Conservation (phyloP, 768 basidiomycete genomes). For the Mycena polygramma region DNA sequence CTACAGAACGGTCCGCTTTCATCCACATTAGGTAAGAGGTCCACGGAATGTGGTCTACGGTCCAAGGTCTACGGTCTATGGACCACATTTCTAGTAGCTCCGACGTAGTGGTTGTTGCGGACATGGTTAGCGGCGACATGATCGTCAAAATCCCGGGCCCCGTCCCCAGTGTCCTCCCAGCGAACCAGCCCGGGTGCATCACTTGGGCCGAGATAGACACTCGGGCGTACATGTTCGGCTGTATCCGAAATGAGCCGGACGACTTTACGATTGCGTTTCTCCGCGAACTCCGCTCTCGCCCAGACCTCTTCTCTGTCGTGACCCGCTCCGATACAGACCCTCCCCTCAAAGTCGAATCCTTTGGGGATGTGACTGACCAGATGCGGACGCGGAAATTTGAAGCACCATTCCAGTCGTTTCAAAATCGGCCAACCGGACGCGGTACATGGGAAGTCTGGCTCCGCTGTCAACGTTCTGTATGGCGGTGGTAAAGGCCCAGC, state of each 20-base stretch:
- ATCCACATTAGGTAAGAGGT: too few species aligned
- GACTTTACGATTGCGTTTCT: constrained; percentile 45
- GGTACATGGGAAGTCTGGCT: constrained; percentile 31
- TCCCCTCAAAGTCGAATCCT: constrained; percentile 38
- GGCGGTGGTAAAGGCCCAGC: constrained; percentile 16
- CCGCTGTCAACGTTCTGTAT: constrained; percentile 41
- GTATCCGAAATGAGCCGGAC: constrained; percentile 44
- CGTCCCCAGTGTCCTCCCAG: constrained; percentile 25
- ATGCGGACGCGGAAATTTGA: constrained; percentile 39
- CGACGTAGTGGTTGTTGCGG: constrained; percentile 7
- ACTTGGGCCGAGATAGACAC: constrained; percentile 44
- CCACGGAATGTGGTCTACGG: too few species aligned
- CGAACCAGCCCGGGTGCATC: constrained; percentile 33
- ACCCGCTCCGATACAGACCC: constrained; percentile 45
- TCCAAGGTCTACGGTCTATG: too few species aligned
- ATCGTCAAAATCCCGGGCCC: not conserved
- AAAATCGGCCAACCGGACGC: too few species aligned
- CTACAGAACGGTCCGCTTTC: too few species aligned
- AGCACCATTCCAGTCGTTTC: constrained; percentile 31
- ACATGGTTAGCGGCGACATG: not conserved
- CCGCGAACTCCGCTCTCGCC: constrained; percentile 44
- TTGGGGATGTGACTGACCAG: constrained; percentile 39
- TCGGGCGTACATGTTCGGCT: constrained; percentile 48
- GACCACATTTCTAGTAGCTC: too few species aligned
- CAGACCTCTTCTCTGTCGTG: constrained; percentile 48